These are phyloP conservation scores for Fusarium papillatum DNA, from an alignment of 2,329 filamentous ascomycete species.

Conservation along the genomic window DNA sequence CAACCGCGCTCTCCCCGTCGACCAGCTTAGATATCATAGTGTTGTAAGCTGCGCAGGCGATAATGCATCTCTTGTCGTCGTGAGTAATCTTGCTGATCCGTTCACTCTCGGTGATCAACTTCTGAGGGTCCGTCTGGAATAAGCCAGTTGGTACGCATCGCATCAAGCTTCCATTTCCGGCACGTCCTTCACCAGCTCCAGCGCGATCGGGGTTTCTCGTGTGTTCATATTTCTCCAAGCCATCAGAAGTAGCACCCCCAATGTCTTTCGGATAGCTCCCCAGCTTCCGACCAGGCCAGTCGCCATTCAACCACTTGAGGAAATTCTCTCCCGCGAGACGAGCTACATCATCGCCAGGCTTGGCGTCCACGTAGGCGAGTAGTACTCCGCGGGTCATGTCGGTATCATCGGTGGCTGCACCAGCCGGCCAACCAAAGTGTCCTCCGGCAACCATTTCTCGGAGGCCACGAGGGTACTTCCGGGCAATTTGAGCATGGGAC, in stretches of 20 bases:
- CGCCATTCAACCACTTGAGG: conserved; percentile 56
- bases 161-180: conserved; percentile 63
- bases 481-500: conserved; percentile 49
- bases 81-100: conserved; percentile 57
- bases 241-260: conserved; percentile 53
- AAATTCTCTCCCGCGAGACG: conserved; percentile 53
- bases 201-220: conserved; percentile 35
- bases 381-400: conserved; percentile 61
- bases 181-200: conserved; percentile 54
- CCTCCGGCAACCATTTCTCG: conserved; percentile 61
- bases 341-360: conserved; percentile 45
- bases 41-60: conserved; percentile 57
- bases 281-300: conserved; percentile 55
- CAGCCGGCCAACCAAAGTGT: conserved; percentile 55
- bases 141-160: conserved; percentile 60
- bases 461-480: conserved; percentile 51
- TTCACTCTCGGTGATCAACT: conserved; percentile 48
- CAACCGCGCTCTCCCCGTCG: conserved; percentile 30
- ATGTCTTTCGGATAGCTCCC: conserved; percentile 54
- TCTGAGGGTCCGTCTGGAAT: conserved; percentile 48
- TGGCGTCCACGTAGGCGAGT: conserved; percentile 54
- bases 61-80: conserved; percentile 51
- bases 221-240: conserved; percentile 47
- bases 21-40: conserved; percentile 51
- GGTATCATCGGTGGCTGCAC: conserved; percentile 63